Conservation (phyloP, 2,329 filamentous ascomycete genomes). For the Colletotrichum sp. region DNA sequence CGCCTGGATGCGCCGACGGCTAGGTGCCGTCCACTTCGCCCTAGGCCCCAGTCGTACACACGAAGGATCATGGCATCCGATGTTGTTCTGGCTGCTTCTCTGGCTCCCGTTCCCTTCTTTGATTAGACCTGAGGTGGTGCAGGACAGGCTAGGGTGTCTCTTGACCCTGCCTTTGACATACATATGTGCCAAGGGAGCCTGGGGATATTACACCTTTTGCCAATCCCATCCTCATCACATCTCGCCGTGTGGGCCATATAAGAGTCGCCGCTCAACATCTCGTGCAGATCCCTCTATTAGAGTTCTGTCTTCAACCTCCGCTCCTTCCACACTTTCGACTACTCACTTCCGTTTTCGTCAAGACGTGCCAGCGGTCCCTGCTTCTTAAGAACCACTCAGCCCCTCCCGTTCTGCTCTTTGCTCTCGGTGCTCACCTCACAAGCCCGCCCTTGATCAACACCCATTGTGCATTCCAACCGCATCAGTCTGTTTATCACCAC, state of each 20-base stretch:
- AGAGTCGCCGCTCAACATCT: neutral
- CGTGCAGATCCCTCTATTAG: neutral
- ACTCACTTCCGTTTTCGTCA: neutral
- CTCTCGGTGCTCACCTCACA: neutral
- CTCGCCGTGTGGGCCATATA: constrained; percentile 10
- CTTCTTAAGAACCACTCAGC: constrained; percentile 10
- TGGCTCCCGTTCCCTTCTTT: constrained; percentile 17
- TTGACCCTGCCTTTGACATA: neutral
- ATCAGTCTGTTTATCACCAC: neutral
- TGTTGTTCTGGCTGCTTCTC: neutral
- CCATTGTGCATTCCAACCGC: neutral
- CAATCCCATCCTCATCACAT: constrained; percentile 1
- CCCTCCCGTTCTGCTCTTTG: neutral
- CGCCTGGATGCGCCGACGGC: neutral
- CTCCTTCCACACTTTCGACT: neutral
- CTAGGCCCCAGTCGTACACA: neutral
- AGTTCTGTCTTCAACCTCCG: neutral
- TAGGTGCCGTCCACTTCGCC: neutral
- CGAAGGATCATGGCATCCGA: constrained; percentile 15
- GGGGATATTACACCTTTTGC: neutral
- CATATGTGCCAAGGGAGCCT: constrained; percentile 3
- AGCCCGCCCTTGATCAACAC: neutral
- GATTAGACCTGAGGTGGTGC: neutral
- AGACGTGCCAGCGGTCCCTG: neutral
- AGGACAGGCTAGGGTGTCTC: neutral